Evolutionary conservation across 306 rosid genomes (phyloP), one percentile per base, ranked within the genome.

Genomic region (Quercus rubra): DNA sequence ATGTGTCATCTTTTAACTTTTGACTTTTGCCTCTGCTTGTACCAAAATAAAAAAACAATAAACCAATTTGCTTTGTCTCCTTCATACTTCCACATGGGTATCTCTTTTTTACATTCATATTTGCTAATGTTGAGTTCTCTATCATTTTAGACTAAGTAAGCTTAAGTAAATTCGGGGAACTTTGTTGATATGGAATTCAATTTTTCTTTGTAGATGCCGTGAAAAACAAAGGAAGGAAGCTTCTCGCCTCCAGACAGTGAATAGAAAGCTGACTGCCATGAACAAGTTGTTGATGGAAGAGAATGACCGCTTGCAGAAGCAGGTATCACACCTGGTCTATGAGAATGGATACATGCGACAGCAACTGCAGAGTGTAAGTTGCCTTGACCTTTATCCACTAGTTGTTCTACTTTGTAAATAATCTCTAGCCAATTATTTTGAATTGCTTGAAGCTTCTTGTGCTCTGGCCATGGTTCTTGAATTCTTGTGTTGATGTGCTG

Each of bases 141-240:
- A 15, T 27, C 52, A 3, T 31, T 33, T 33, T 67, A 15, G 27
- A 19, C 54, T 3, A 1, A 31, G 7, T 7, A 62, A 27, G 31
- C 3, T 21, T 62, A 62, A 62, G 43, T 64, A 31, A 35, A 35
- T 3, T 33, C 4, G 18, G 27, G 2, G 23, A 33, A 33, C 46
- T 18, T 30, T 5, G 7, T n/a, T 63, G 5, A 13, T 55, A 55
- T 20, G 55, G 62, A 7, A 55, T 74, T 4, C 41, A 3, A 25
- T 54, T 27, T 46, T 81, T 31, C 71, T 62, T 25, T 58, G 30
- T 67, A 95, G 99, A 79, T 95, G 99, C 73, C 99, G 99, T 1
- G 99, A 95, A 77, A 95, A 95, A 94, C 99, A 95, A 82, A 85
- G 99, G 83, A 95, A 95, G 83, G 99, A 95, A 81, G 92, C 99